These are phyloP conservation scores for Colletotrichum chrysophilum DNA, from an alignment of 2,329 filamentous ascomycete species.

Conservation along the genomic window DNA sequence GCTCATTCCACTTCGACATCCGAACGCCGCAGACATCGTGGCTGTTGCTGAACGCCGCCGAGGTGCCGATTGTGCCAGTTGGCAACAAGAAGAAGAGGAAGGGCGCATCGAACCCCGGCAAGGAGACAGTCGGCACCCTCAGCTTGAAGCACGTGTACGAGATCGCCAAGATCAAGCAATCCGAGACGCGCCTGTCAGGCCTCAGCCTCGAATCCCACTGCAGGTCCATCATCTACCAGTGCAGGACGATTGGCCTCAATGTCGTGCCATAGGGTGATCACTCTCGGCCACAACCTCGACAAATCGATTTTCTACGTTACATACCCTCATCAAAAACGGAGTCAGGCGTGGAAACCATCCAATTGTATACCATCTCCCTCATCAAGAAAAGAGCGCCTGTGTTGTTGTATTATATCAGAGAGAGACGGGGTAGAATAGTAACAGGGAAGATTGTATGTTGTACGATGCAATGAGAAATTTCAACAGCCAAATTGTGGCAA, in stretches of 20 bases:
- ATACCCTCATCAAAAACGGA: slow-evolving; percentile 3
- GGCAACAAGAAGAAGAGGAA: slow-evolving; percentile 79
- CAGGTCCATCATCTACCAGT: slow-evolving; percentile 75
- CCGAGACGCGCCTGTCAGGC: slow-evolving; percentile 75
- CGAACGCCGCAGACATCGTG: slow-evolving; percentile 95
- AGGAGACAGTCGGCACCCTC: slow-evolving; percentile 82
- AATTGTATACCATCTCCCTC: slow-evolving; percentile 19
- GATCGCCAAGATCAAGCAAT: slow-evolving; percentile 95
- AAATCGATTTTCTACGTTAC: background rate
- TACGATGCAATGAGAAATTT: slow-evolving; percentile 13
- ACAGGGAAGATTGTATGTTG: slow-evolving; percentile 10
- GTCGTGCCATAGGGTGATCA: slow-evolving; percentile 61
- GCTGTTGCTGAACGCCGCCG: slow-evolving; percentile 83
- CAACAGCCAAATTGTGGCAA: background rate
- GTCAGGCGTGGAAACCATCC: slow-evolving; percentile 13
- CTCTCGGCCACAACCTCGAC: background rate
- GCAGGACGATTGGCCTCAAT: slow-evolving; percentile 76
- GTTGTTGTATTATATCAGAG: slow-evolving; percentile 11
- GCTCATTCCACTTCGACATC: slow-evolving; percentile 90
- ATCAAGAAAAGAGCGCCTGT: background rate
- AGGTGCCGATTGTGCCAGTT: slow-evolving; percentile 69
- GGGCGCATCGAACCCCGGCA: slow-evolving; percentile 76
- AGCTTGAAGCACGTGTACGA: slow-evolving; percentile 97
- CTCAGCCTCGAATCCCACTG: slow-evolving; percentile 74
- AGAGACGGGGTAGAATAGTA: background rate